A percentile compares a stretch with the other conserved stretches of the same genome.
Evolutionary conservation across 129 eudicot species (phyloP).

Genomic region (Heracleum sosnowskyi): DNA sequence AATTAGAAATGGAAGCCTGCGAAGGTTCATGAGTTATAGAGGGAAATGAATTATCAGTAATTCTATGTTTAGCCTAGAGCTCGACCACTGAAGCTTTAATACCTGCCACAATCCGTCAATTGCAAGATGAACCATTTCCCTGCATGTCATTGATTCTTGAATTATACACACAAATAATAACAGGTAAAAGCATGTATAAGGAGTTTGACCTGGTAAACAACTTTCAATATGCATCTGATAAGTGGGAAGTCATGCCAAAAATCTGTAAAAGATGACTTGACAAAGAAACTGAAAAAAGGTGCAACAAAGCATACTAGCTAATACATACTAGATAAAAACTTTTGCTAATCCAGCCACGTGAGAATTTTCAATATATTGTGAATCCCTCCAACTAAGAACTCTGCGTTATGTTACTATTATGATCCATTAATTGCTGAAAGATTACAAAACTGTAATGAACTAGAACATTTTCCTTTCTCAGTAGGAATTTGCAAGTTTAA

Average conservation of each 20-base stretch:
- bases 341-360: background rate
- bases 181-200: background rate
- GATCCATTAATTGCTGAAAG: background rate
- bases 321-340: background rate
- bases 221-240: background rate
- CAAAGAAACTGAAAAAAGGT: background rate
- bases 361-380: background rate
- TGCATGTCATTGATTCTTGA: conserved; percentile 22
- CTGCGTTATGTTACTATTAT: background rate
- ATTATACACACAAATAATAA: background rate
- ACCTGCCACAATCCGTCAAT: conserved; percentile 99
- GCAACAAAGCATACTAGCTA: background rate
- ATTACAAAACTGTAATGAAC: background rate
- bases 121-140: conserved; percentile 99
- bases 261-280: background rate
- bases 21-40: conserved; percentile 43
- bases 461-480: background rate
- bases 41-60: conserved; percentile 35
- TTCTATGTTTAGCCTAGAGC: conserved; percentile 56
- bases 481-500: background rate
- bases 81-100: conserved; percentile 88
- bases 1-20: conserved; percentile 40
- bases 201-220: background rate
- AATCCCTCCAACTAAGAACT: background rate
- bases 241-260: background rate